Conservation (phyloP, 2,329 filamentous ascomycete genomes). For the Ophiocordyceps sinensis region DNA sequence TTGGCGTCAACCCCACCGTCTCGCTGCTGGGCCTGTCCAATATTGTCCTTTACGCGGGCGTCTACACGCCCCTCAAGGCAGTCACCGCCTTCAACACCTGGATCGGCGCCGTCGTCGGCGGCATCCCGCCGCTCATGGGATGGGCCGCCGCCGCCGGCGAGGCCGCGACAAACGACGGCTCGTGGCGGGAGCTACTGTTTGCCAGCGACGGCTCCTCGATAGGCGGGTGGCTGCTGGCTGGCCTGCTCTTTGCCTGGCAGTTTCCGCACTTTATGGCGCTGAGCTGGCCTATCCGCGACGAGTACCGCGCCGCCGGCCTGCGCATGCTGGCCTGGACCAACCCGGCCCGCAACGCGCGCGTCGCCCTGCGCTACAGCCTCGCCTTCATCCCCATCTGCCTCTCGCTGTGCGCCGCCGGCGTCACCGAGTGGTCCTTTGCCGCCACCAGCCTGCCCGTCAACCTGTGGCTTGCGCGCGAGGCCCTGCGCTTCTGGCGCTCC, state of each 20-base stretch:
- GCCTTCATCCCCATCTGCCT: conserved; percentile 77
- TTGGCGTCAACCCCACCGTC: conserved; percentile 88
- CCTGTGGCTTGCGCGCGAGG: conserved; percentile 68
- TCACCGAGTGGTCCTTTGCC: conserved; percentile 79
- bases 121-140: conserved; percentile 91
- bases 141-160: conserved; percentile 93
- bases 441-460: conserved; percentile 72
- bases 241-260: conserved; percentile 84
- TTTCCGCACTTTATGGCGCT: conserved; percentile 97
- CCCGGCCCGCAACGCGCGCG: conserved; percentile 68
- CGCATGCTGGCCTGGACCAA: conserved; percentile 78
- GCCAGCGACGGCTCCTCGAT: conserved; percentile 43
- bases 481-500: conserved; percentile 64
- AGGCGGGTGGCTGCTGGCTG: conserved; percentile 82
- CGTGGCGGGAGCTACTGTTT: conserved; percentile 66
- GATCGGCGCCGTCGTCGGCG: conserved; percentile 84
- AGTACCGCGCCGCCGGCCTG: conserved; percentile 62
- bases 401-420: conserved; percentile 60
- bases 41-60: conserved; percentile 75
- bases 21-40: conserved; percentile 74
- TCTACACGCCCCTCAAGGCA: conserved; percentile 88
- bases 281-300: conserved; percentile 74
- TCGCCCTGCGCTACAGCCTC: conserved; percentile 76
- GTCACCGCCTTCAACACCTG: conserved; percentile 83
- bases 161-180: conserved; percentile 59